Evolutionary conservation across 1,139 yeast genomes (phyloP), one percentile per base, ranked within the genome.

Genomic region (Tardiomyces digboiensis): DNA sequence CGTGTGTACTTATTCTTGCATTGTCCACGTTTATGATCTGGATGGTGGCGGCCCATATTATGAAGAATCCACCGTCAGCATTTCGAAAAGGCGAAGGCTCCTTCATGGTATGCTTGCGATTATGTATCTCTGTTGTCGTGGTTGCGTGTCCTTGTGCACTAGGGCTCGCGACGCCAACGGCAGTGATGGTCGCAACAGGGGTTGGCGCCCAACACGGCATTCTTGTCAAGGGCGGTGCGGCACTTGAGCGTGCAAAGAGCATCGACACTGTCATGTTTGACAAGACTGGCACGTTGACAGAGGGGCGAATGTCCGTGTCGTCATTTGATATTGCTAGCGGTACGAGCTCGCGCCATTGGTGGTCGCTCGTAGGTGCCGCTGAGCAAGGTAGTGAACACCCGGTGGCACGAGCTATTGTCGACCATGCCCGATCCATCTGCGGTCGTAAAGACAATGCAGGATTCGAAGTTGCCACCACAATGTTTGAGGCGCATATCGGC

Each of bases 141-240:
- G 97, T 91, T 41, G 98, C 98, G 0, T 91, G 98, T 65, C 98
- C 98, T 0, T 91, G 97, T 72, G 97, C 97, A 0, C 68, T 91
- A 26, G 98, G 98, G 1, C 71, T 91, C 43, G 97, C 97, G 7
- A 95, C 98, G 0, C 98, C 98, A 0, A 91, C 98, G 1, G 98
- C 98, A 0, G 86, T 93, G 3, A 89, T 91, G 97, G 98, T 91
- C 3, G 98, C 97, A 6, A 89, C 97, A 1, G 98, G 98, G 21
- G 83, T 87, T 22, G 97, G 96, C 33, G 97, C 98, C 0, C 66
- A 76, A 12, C 72, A 87, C 62, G 98, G 98, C 21, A 84, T 91
- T 12, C 70, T 93, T 45, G 84, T 93, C 56, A 91, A 91, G 64
- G 96, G 97, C 42, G 98, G 97, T 20, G 94, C 84, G 45, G 76